Percentiles rank a stretch among this genome's conserved stretches.
These are phyloP conservation scores for Komagataea norvegica DNA, from an alignment of 1,139 yeast genomes.

Conservation along the genomic window DNA sequence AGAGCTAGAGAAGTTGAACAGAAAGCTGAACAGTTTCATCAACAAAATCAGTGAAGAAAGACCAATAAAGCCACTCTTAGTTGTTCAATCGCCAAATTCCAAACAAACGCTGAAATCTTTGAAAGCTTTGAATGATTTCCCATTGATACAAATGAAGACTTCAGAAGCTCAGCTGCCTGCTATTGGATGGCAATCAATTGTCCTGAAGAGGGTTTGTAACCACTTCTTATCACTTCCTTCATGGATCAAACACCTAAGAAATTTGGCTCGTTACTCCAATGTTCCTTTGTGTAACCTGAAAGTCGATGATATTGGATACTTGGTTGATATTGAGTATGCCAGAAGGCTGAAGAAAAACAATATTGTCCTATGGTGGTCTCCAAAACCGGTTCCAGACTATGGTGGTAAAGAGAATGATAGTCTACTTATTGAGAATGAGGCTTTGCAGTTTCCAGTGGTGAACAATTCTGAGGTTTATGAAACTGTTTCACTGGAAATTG, in stretches of 20 bases:
- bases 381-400: constrained; percentile 72
- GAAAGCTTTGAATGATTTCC: constrained; percentile 50
- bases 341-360: constrained; percentile 61
- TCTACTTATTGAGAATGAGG: constrained; percentile 43
- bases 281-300: constrained; percentile 85
- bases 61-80: constrained; percentile 61
- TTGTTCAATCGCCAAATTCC: constrained; percentile 69
- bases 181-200: constrained; percentile 77
- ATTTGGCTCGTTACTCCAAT: constrained; percentile 66
- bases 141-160: constrained; percentile 57
- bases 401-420: constrained; percentile 78
- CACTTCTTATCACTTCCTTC: constrained; percentile 71
- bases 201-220: constrained; percentile 63
- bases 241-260: constrained; percentile 65
- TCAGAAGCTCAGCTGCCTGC: constrained; percentile 63
- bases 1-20: constrained; percentile 47
- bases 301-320: constrained; percentile 67
- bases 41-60: constrained; percentile 61
- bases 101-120: constrained; percentile 40
- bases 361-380: constrained; percentile 92
- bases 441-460: constrained; percentile 63
- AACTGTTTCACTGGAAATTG: constrained; percentile 74
- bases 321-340: constrained; percentile 85
- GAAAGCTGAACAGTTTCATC: constrained; percentile 49
- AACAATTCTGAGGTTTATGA: constrained; percentile 80